These are phyloP conservation scores for Scenedesmus sp. DNA, from an alignment of 163 green algal genomes.

Conservation along the genomic window DNA sequence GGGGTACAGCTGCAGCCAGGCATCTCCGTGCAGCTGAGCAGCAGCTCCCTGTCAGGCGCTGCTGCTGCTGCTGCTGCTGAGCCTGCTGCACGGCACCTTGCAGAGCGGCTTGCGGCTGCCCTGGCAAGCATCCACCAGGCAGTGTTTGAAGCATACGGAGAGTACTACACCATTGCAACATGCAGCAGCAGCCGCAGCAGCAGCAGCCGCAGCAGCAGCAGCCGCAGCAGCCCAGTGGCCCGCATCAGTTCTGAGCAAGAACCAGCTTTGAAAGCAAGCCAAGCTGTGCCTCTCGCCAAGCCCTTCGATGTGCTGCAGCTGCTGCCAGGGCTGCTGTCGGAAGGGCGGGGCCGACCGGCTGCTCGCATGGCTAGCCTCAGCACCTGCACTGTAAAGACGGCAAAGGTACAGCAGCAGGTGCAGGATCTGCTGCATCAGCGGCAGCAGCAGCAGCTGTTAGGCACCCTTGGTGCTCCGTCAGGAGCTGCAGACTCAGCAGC, in stretches of 20 bases:
- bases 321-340: conserved; percentile 11
- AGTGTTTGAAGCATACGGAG: background rate
- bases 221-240: background rate
- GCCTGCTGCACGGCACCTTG: conserved; percentile 25
- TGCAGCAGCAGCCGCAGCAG: background rate
- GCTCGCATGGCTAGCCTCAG: background rate
- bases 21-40: background rate
- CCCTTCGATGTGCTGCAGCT: conserved; percentile 28
- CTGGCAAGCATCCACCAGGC: background rate
- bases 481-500: too few species aligned
- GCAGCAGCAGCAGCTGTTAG: background rate
- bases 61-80: background rate
- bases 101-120: conserved; percentile 3
- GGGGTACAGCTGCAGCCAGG: too few species aligned
- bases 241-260: background rate
- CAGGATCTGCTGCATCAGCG: background rate
- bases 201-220: background rate
- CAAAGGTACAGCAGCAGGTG: background rate
- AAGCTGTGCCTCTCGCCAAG: background rate
- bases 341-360: background rate
- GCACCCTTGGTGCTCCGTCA: background rate
- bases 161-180: background rate
- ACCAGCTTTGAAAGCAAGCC: background rate
- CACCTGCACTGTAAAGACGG: background rate
- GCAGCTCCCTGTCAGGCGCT: background rate